These are phyloP conservation scores for Flaveria ramosissima DNA, from an alignment of 129 eudicot genomes.

Conservation along the genomic window DNA sequence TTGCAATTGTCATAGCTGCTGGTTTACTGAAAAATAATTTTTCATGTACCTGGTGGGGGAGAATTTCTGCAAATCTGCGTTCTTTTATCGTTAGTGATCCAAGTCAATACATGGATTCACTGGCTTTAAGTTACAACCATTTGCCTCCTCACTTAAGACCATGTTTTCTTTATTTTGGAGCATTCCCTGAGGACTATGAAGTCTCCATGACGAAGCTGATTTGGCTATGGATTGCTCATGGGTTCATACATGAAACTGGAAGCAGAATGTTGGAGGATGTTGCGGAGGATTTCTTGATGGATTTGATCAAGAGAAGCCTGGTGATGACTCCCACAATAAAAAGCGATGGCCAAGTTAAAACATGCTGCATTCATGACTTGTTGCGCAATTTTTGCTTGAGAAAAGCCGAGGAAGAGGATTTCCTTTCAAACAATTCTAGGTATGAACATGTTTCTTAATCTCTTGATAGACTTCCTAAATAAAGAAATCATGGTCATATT, in stretches of 20 bases:
- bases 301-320: conserved; percentile 34
- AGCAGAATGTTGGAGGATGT: conserved; percentile 22
- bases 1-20: conserved; percentile 34
- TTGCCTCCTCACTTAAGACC: conserved; percentile 23
- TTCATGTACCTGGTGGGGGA: conserved; percentile 11
- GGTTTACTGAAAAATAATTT: conserved; percentile 11
- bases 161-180: conserved; percentile 37
- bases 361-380: too few species aligned
- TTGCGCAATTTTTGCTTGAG: too few species aligned
- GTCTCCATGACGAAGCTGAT: conserved; percentile 24
- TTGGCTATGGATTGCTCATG: conserved; percentile 39
- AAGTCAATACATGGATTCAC: conserved; percentile 21
- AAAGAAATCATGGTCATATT: too few species aligned
- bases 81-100: conserved; percentile 24
- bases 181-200: conserved; percentile 25
- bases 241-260: conserved; percentile 16
- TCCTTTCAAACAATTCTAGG: too few species aligned
- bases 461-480: not conserved
- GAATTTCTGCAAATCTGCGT: conserved; percentile 14
- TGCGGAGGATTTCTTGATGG: conserved; percentile 32
- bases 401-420: too few species aligned
- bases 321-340: not conserved
- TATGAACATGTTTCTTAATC: too few species aligned
- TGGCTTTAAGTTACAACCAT: conserved; percentile 37
- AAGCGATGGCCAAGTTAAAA: too few species aligned